Evolutionary conservation across 106 monocot genomes (phyloP), one percentile per base, ranked within the genome.

Genomic region (Allium cepa): DNA sequence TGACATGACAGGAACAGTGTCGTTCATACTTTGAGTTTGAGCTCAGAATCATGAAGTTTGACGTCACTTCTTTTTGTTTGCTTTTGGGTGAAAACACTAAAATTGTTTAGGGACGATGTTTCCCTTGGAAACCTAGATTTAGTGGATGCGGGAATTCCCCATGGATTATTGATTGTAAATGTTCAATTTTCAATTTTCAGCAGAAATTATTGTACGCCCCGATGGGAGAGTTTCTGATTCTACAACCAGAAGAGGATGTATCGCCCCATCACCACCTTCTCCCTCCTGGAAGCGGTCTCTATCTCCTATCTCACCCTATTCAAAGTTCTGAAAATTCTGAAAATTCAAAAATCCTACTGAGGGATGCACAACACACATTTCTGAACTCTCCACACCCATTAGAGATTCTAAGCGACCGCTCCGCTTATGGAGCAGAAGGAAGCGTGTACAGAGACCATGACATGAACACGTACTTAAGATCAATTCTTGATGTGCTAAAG

Each of bases 331-430:
- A 59, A 62, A 66, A 78, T 17, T 68, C 88, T 8, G 62, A 59
- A 62, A 66, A 78, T 26, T 71, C 91, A 9, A 62, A 15, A 56
- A 73, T 60, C 50, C 47, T 61, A 3, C 49, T 92, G 26, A 72
- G 56, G 4, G 73, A 86, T 11, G 96, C 96, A 47, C 64, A 76
- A 26, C 77, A 56, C 7, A 76, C 81, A 10, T 97, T 97, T 75
- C 66, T 97, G 53, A 92, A 97, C 72, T 82, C 92, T 27, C 96
- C 96, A 4, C 96, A 97, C 67, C 96, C 96, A 50, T 80, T 97
- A 0, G 88, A 97, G 82, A 88, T 91, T 27, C 77, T 92, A 6
- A 86, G 82, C 36, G 88, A 97, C 60, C 82, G 81, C 4, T 59
- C 82, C 4, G 91, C 95, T 10, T 91, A 91, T 66, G 95, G 91